These are phyloP conservation scores for Oenanthe javanica DNA, from an alignment of 140 eudicot species.

Conservation along the genomic window DNA sequence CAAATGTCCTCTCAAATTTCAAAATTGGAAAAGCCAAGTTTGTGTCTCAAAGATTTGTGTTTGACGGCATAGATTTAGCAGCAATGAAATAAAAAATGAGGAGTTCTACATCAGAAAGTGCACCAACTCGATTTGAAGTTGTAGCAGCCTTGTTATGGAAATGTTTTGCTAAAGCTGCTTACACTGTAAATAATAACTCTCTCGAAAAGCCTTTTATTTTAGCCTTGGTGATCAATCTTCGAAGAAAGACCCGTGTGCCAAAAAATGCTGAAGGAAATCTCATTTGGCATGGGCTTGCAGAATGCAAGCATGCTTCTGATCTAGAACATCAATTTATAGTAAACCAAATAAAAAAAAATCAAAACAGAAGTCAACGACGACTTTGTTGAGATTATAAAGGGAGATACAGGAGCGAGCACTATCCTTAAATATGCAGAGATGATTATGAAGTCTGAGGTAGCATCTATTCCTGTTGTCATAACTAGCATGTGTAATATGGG, in stretches of 20 bases:
- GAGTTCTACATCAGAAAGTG: neutral
- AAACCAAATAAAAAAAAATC: neutral
- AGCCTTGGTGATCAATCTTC: conserved; percentile 1
- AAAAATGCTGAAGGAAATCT: conserved; percentile 15
- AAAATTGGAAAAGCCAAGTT: neutral
- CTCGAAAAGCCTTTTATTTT: neutral
- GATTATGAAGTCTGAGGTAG: neutral
- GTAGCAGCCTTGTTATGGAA: conserved; percentile 13
- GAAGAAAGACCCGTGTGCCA: neutral
- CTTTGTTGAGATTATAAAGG: neutral
- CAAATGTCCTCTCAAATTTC: neutral
- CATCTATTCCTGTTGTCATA: neutral
- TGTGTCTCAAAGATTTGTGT: conserved; percentile 15
- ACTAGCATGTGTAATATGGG: conserved; percentile 22
- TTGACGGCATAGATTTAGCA: conserved; percentile 10
- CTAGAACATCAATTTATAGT: conserved; percentile 6
- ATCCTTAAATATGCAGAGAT: neutral
- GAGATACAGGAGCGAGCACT: neutral
- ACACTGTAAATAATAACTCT: too few species aligned
- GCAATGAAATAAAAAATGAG: conserved; percentile 8
- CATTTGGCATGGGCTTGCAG: conserved; percentile 9
- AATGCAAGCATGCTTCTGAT: neutral
- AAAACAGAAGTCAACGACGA: neutral
- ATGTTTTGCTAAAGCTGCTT: conserved; percentile 3
- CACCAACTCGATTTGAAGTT: conserved; percentile 22